A percentile compares a stretch with the other conserved stretches of the same genome.
These are phyloP conservation scores for Fusarium xyrophilum DNA, from an alignment of 2,329 filamentous ascomycete species.

Conservation along the genomic window DNA sequence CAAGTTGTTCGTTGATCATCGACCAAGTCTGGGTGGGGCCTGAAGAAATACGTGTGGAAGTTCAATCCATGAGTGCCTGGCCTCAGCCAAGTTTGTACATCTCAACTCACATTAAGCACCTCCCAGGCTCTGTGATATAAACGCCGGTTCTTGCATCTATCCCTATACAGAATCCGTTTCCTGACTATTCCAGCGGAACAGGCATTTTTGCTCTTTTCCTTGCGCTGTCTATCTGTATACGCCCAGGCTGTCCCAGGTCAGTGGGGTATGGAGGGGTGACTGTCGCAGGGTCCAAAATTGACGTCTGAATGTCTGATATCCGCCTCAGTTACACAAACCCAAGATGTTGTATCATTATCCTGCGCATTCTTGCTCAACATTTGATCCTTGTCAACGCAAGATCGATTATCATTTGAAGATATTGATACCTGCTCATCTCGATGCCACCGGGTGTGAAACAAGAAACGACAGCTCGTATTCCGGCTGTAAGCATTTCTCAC, in stretches of 20 bases:
- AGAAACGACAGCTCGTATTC: neutral
- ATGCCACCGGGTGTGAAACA: neutral
- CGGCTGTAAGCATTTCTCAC: neutral
- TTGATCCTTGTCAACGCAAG: neutral
- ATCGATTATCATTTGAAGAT: neutral
- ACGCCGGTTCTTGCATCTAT: neutral
- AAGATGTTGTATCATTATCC: constrained; percentile 18
- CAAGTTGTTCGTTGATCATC: neutral
- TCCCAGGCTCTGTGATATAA: neutral
- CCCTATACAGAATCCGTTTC: neutral
- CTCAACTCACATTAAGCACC: too few species aligned
- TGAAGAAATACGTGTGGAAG: neutral
- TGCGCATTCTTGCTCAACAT: constrained; percentile 35
- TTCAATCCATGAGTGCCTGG: neutral
- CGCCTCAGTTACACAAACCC: constrained; percentile 20
- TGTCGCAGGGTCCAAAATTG: constrained; percentile 22
- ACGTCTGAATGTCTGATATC: constrained; percentile 16
- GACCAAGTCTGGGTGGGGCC: neutral
- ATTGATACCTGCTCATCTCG: neutral
- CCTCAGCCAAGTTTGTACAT: neutral
- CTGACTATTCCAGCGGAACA: neutral
- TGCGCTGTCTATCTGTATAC: neutral
- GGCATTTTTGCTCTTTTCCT: neutral
- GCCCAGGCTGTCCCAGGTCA: neutral
- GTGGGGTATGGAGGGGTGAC: constrained; percentile 29